Evolutionary conservation across 345 rosid genomes (phyloP), one percentile per base, ranked within the genome.

Genomic region (sweet orange (Citrus sinensis)): DNA sequence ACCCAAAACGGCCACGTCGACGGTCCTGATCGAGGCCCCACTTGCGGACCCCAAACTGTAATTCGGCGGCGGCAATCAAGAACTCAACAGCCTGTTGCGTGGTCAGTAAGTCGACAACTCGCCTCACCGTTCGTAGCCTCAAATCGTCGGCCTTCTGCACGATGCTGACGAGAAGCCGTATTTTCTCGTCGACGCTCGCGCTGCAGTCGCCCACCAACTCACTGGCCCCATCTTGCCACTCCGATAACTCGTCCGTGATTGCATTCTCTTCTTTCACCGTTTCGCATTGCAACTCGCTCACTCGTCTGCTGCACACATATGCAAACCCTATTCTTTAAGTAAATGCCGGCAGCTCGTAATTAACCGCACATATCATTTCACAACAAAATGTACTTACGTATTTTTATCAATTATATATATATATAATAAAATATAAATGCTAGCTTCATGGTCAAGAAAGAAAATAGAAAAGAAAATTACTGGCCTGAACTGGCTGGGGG

Each of bases 231-330:
- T 90, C 95, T 80, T 93, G 98, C 98, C 98, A 95, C 76, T 88
- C 91, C 0, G 94, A 84, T 22, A 92, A 68, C 81, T 93, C 92
- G 20, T 86, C 91, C 1, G 93, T 92, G 54, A 93, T 87, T 0
- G 79, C 88, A 63, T 95, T 95, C 91, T 95, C 98, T 79, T 92
- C 95, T 39, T 83, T 87, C 83, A 92, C 98, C 17, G 98, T 90
- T 81, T 92, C 92, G 61, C 98, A 93, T 77, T 95, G 98, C 64
- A 95, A 73, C 88, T 92, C 97, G 10, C 94, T 95, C 79, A 93
- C 95, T 63, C 85, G 82, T 91, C 98, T 94, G 86, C 64, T 7
- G 6, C 35, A 14, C 9, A 29, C 22, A 32, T 24, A 60, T n/a
- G 4, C 64, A n/a, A 59, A 24, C 25, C 9, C 27, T 25, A 59